Base-by-base conservation (phyloP, 768 basidiomycete genomes). In the Suillus tomentosus region DNA sequence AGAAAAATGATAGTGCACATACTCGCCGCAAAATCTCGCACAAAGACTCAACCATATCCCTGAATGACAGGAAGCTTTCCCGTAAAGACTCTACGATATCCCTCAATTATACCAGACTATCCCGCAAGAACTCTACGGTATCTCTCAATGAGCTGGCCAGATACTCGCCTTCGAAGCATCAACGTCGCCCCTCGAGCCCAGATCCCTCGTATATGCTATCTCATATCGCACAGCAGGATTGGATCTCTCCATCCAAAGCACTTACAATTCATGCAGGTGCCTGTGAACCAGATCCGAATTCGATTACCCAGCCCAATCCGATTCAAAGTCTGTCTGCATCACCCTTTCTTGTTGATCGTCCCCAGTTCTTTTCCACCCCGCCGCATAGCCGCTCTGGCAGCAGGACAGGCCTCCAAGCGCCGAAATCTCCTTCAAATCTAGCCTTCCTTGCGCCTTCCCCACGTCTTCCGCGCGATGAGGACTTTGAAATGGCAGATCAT, bases 351-450 rank as follows among this genome's bases (percentile, higher is more conserved):
- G 19, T 24, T 1, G 63, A 61, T n/a, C 45, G 43, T 43, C 74
- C 74, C 2, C 74, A 65, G 56, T 76, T 55, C 36, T 69, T 57
- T 45, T 76, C 74, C 5, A 76, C 76, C 56, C 74, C 76, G 5
- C 65, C 54, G 7, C 22, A n/a, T 45, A 53, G 53, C 45, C 65
- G 68, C 34, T 4, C 3, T 2, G 67, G 59, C 51, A 64, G 61
- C 24, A 15, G 24, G 40, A 51, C 55, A 5, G 51, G 60, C 39
- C 37, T 60, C 3, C 50, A 24, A 36, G 37, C 10, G 27, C 47
- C 31, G 5, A 39, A 15, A 24, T 14, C 19, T 8, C 57, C 62
- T 36, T n/a, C 36, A 53, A 43, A 36, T 11, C 34, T 45, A 5
- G 27, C 3, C 5, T 31, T 31, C 6, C 17, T 42, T 19, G 27